Conservation (phyloP, 1,284 basidiomycete species). For the Pseudozyma pruni region DNA sequence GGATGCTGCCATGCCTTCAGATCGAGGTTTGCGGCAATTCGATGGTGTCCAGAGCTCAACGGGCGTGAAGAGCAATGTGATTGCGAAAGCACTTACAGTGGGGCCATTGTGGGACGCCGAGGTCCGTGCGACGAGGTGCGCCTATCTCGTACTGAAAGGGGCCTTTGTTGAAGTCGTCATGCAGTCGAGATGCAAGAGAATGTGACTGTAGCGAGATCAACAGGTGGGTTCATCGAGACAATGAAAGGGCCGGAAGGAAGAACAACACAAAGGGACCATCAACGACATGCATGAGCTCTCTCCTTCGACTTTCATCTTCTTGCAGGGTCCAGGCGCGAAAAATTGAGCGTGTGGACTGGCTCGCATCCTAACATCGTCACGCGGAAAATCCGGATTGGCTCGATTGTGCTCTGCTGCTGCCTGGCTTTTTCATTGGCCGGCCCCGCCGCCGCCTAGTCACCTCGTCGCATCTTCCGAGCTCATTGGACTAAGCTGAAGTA, state of each 20-base stretch:
- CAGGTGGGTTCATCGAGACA: not conserved
- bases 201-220: constrained; percentile 9
- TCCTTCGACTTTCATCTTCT: too few relatives aligned
- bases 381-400: constrained; percentile 8
- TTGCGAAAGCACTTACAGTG: constrained; percentile 29
- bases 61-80: not conserved
- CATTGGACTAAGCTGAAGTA: too few relatives aligned
- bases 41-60: not conserved
- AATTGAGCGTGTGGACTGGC: not conserved
- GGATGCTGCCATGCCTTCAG: not conserved
- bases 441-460: constrained; percentile 27
- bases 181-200: not conserved
- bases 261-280: not conserved
- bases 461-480: too few relatives aligned
- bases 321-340: too few relatives aligned
- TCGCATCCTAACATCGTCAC: constrained; percentile 1
- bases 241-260: constrained; percentile 4
- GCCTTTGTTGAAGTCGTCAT: too few relatives aligned
- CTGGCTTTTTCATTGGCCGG: constrained; percentile 27
- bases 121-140: constrained; percentile 20
- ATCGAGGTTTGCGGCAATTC: too few relatives aligned
- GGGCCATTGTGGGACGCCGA: constrained; percentile 18
- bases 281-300: not conserved
- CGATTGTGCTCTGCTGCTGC: constrained; percentile 8
- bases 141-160: too few relatives aligned